phyloP scores from a whole-genome alignment of 495 filamentous ascomycete species.

The Lasiosphaeria ovina region DNA sequence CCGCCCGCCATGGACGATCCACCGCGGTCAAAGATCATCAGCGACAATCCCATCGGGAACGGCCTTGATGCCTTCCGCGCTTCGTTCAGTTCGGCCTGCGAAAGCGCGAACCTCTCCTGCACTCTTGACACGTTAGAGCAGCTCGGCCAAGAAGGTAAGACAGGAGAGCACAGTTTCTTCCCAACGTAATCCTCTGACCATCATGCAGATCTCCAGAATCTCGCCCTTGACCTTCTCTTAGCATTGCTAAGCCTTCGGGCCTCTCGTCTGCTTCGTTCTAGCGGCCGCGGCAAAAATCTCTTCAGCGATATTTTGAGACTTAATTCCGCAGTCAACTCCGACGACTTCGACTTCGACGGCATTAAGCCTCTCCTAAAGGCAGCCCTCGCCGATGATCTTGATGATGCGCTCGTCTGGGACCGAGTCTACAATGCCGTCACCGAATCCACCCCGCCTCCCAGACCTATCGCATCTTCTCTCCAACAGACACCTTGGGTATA shows the following conservation, averaged over 20 bases:
- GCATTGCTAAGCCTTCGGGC: constrained; percentile 30
- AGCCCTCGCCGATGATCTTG: constrained; percentile 26
- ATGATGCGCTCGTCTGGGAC: constrained; percentile 32
- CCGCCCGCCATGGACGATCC: too few species aligned
- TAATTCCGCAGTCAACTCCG: constrained; percentile 28
- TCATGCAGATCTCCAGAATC: constrained; percentile 22
- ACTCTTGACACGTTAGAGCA: constrained; percentile 27
- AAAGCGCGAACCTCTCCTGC: constrained; percentile 19
- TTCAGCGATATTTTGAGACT: constrained; percentile 27
- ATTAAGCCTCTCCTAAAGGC: constrained; percentile 34
- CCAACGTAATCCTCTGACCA: constrained; percentile 18
- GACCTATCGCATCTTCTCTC: constrained; percentile 33
- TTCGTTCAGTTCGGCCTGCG: constrained; percentile 31
- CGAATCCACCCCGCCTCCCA: constrained; percentile 37
- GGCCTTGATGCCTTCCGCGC: constrained; percentile 32
- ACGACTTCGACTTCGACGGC: constrained; percentile 36
- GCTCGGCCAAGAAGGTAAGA: constrained; percentile 33
- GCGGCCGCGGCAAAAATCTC: constrained; percentile 19
- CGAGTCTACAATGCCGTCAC: constrained; percentile 31
- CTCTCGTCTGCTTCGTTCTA: constrained; percentile 26
- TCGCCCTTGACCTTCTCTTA: constrained; percentile 18
- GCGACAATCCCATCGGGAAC: too few species aligned
- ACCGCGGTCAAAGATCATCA: too few species aligned
- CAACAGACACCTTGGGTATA: constrained; percentile 40
- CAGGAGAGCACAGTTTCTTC: constrained; percentile 14